Evolutionary conservation across 441 rosid genomes (phyloP), one percentile per base, ranked within the genome.

Genomic region (Viola pubescens): DNA sequence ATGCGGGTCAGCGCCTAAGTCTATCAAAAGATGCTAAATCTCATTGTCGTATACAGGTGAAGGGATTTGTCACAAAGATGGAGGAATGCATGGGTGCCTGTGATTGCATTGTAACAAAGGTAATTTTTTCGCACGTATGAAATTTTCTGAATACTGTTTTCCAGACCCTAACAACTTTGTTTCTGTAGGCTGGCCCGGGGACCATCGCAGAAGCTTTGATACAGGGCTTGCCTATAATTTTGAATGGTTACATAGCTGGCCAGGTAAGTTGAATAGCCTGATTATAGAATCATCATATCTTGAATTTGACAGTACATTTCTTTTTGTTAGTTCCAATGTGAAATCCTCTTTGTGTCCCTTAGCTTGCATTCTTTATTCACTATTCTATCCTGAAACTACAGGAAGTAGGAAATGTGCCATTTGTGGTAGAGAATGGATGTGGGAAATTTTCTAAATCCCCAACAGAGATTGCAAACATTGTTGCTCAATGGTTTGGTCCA

Each of bases 201-300:
- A 92, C 98, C 41, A 92, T 92, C 69, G 95, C 98, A 48, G 98
- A 92, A 83, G 88, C 98, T 10, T 87, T 89, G 98, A 92, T 92
- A 63, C 83, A 87, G 55, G 97, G 97, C 51, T 82, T 89, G 58
- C 98, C 98, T 4, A 86, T 92, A 70, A 84, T 89, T 66, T 78
- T 92, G 70, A 89, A 92, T 52, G 92, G 66, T 58, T 92, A 70
- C 84, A 92, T 92, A 12, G 98, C 97, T 60, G 98, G 98, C 13
- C 97, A 92, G 77, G 98, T 88, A 80, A 77, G 75, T 70, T 51
- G 26, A 39, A 11, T 60, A 47, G 49, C 66, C 3, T 41, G 39
- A 19, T 11, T 58, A 2, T 59, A 12, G 49, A 51, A 13, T 51
- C 34, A 11, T 37, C 14, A 54, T 7, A 13, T 37, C 9, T 12